phyloP scores from a whole-genome alignment of 129 eudicot genomes.

The Oenanthe sinensis region DNA sequence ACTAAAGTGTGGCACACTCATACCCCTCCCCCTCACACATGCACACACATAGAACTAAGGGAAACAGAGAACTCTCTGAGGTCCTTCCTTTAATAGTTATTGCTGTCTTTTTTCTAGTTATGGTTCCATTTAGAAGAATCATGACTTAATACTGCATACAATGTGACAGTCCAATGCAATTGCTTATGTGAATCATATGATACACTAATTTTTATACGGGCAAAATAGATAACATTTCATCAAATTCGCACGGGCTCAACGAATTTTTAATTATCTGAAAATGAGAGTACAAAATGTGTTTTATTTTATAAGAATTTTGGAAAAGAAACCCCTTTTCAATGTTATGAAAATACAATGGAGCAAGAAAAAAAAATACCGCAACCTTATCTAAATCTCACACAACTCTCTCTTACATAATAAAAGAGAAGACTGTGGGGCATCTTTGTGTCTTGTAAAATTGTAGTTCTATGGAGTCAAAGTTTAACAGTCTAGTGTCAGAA shows the following conservation, averaged over 20 bases:
- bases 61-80: not conserved
- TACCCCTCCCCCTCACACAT: not conserved
- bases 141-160: not conserved
- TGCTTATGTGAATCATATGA: not conserved
- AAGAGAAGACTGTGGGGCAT: not conserved
- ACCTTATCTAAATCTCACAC: not conserved
- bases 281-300: not conserved
- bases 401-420: not conserved
- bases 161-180: not conserved
- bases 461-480: constrained; percentile 12
- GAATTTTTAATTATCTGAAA: not conserved
- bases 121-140: not conserved
- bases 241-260: not conserved
- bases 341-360: constrained; percentile 1
- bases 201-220: not conserved
- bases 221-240: not conserved
- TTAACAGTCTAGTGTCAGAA: constrained; percentile 10
- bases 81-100: not conserved
- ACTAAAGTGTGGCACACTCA: not conserved
- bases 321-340: not conserved
- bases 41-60: not conserved
- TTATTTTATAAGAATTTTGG: not conserved
- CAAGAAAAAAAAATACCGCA: not conserved
- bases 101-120: not conserved
- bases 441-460: constrained; percentile 6